A percentile compares a stretch with the other conserved stretches of the same genome.
Evolutionary conservation across 768 basidiomycete species (phyloP).

Genomic region (Xerocomellus amylosporus): DNA sequence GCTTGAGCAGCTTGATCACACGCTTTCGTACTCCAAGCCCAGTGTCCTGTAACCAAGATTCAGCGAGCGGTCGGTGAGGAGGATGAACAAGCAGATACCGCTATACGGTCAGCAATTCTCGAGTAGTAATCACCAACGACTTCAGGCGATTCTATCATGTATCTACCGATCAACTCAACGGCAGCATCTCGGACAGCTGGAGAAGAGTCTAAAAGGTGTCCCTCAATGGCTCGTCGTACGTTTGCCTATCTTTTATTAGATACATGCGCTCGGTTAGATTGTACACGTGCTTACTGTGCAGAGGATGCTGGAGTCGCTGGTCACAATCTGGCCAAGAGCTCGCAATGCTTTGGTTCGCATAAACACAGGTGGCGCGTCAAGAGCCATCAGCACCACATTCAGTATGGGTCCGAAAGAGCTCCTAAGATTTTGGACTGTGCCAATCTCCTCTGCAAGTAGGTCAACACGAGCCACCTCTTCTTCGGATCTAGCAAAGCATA

Average conservation of each 20-base stretch:
- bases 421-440: constrained; percentile 69
- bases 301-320: constrained; percentile 82
- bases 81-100: constrained; percentile 49
- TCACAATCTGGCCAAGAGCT: constrained; percentile 86
- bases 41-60: constrained; percentile 63
- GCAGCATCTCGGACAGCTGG: constrained; percentile 96
- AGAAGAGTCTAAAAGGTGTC: constrained; percentile 86
- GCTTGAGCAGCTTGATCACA: constrained; percentile 90
- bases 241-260: constrained; percentile 47
- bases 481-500: constrained; percentile 48
- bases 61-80: not conserved
- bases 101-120: constrained; percentile 85
- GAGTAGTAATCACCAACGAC: constrained; percentile 89
- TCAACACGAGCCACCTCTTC: constrained; percentile 72
- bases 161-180: constrained; percentile 96
- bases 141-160: constrained; percentile 84
- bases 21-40: constrained; percentile 92
- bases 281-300: constrained; percentile 51
- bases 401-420: constrained; percentile 84
- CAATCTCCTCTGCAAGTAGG: constrained; percentile 69
- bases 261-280: not conserved
- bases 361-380: constrained; percentile 85
- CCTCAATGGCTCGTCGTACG: constrained; percentile 85
- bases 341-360: constrained; percentile 93
- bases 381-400: constrained; percentile 68